phyloP scores from a whole-genome alignment of 225 moss, liverwort and hornwort genomes.

The Sphagnum tenellum region DNA sequence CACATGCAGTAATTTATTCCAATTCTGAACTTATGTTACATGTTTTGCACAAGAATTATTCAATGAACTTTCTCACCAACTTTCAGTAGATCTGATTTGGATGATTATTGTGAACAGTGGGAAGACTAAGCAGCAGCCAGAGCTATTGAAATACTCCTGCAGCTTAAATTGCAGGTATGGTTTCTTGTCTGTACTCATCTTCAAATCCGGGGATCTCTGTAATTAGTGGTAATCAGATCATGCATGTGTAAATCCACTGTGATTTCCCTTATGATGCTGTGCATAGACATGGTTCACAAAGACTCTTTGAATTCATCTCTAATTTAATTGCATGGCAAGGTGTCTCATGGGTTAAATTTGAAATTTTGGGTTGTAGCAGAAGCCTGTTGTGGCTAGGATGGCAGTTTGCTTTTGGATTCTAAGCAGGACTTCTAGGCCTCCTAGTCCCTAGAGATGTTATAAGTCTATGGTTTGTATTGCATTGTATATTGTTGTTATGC shows the following conservation, averaged over 20 bases:
- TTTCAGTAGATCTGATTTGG: neutral
- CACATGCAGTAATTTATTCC: no score
- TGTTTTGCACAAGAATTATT: no score
- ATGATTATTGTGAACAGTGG: slow-evolving; percentile 27
- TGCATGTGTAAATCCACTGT: no score
- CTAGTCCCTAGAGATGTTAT: neutral
- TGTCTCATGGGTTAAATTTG: no score
- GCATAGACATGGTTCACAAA: neutral
- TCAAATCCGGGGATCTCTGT: neutral
- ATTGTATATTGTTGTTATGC: neutral
- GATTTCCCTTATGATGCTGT: no score
- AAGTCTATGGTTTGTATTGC: neutral
- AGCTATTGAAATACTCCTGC: slow-evolving; percentile 81
- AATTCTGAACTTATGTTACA: no score
- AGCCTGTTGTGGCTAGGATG: neutral
- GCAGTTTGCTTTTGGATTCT: neutral
- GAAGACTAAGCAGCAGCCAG: slow-evolving; percentile 65
- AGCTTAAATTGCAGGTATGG: slow-evolving; percentile 55
- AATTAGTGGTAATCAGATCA: neutral
- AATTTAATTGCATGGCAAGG: no score
- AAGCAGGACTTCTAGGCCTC: neutral
- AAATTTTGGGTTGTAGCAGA: no score
- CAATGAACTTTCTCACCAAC: neutral
- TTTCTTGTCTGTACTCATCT: neutral
- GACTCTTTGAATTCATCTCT: no score